Base-by-base conservation (phyloP, 202 grass and related monocot species). In the Digitaria exilis region DNA sequence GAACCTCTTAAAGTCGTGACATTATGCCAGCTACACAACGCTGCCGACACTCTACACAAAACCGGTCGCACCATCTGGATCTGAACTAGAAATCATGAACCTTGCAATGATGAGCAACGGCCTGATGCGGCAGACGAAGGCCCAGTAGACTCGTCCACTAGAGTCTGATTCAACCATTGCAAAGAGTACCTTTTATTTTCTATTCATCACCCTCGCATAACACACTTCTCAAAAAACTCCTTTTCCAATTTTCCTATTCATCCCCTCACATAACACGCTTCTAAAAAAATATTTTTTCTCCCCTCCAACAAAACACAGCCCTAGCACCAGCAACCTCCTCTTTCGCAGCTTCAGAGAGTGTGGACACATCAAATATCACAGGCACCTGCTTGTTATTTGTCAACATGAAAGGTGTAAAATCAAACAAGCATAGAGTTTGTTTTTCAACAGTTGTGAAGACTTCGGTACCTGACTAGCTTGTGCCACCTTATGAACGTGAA, bases 401-500 rank as follows among this genome's bases (percentile, higher is more conserved):
- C 22, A 22, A 73, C 58, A 69, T 71, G 64, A 39, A 84, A 58
- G 19, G 35, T 13, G 19, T 89, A 2, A 69, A 57, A 50, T 76
- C 43, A 31, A 29, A 19, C 26, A 3, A 24, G 58, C 19, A 14
- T n/a, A 29, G 43, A 24, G 12, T 78, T 77, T 34, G 2, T 44
- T 46, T 63, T 52, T 55, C 6, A 82, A 0, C 32, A 60, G 7
- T 11, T 82, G 43, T 26, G 39, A 80, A 77, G 37, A 78, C 58
- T 70, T 83, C 7, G 9, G 19, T 88, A 98, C 96, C 91, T 98
- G 96, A 31, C 88, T 94, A 71, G 78, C 88, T 63, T 92, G 91
- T 42, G 96, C 89, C 43, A 98, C 85, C 83, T 98, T 98, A 61
- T 98, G 92, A 31, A 98, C 92, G 71, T 95, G 90, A 58, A 95